Evolutionary conservation across 2,329 filamentous ascomycete species (phyloP), one percentile per base, ranked within the genome.

Genomic region (Talaromyces sp.): DNA sequence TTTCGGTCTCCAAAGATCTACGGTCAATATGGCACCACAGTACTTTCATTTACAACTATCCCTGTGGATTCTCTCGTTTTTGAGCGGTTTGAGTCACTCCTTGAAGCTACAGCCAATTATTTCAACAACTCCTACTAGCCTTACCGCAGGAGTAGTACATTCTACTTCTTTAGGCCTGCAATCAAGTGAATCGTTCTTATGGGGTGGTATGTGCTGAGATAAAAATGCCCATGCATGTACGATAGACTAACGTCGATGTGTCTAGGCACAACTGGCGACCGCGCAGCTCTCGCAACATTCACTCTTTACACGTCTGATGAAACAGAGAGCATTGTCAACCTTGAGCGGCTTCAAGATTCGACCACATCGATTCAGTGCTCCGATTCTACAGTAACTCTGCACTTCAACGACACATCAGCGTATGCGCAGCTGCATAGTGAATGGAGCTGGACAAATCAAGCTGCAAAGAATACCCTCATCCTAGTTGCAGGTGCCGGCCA

Each of bases 381-480:
- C 27, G 27, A 65, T 35, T 24, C 41, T 19, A 35, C 57, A 27
- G 41, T 58, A n/a, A 37, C 50, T n/a, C 45, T 60, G 50, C 58
- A 52, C 3, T 19, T 54, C 7, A 33, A 37, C 2, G 39, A 60
- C 16, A n/a, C 43, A 31, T 33, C 54, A 8, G 54, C 54, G 3
- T 64, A 59, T 59, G 43, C 16, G 2, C 52, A 49, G 31, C 47
- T 64, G 19, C 54, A 14, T 43, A 47, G 49, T n/a, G 60, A 52
- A 47, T 72, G 70, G 69, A 43, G 64, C 45, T 73, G 70, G 71
- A 61, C 70, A 35, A 73, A 72, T 35, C 66, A 67, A 14, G 61
- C 54, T 2, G 65, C 68, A 39, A 56, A 68, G 35, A 66, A 65
- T 22, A 67, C 64, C 6, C 65, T 73, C 13, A 56, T 73, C 9